Percentiles rank a stretch among this genome's conserved stretches.
Evolutionary conservation across 345 rosid genomes (phyloP).

Genomic region (Camelina neglecta): DNA sequence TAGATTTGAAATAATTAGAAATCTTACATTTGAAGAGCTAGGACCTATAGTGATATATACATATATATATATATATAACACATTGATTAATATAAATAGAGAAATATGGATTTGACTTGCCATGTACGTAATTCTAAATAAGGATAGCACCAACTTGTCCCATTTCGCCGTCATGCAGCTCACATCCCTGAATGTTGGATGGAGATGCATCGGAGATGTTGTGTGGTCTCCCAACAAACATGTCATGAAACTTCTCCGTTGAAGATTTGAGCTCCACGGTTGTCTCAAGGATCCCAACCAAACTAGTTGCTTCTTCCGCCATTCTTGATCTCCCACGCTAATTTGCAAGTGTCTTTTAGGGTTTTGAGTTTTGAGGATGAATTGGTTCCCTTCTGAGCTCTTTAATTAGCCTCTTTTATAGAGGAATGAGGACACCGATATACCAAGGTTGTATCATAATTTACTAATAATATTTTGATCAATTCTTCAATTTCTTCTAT

Average conservation of each 20-base stretch:
- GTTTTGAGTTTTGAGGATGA: neutral
- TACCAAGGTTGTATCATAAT: neutral
- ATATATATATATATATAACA: too few relatives aligned
- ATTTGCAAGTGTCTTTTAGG: constrained; percentile 1
- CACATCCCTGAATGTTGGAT: constrained; percentile 18
- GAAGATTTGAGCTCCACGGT: constrained; percentile 33
- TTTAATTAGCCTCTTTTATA: neutral
- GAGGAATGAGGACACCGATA: neutral
- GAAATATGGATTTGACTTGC: too few relatives aligned
- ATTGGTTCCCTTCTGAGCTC: neutral
- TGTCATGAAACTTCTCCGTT: constrained; percentile 36
- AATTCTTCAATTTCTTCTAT: neutral
- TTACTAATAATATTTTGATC: constrained; percentile 6
- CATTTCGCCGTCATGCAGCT: too few relatives aligned
- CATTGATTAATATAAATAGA: neutral
- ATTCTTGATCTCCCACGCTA: constrained; percentile 6
- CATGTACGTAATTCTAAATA: too few relatives aligned
- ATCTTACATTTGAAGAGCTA: too few relatives aligned
- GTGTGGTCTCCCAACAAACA: constrained; percentile 35
- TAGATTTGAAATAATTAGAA: too few relatives aligned
- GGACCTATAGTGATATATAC: too few relatives aligned
- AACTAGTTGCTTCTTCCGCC: constrained; percentile 34
- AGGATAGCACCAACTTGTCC: too few relatives aligned
- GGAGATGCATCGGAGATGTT: too few relatives aligned
- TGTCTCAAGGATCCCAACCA: constrained; percentile 33